Base-by-base conservation (phyloP, 148 eudicot species). In the Cornus suecica region DNA sequence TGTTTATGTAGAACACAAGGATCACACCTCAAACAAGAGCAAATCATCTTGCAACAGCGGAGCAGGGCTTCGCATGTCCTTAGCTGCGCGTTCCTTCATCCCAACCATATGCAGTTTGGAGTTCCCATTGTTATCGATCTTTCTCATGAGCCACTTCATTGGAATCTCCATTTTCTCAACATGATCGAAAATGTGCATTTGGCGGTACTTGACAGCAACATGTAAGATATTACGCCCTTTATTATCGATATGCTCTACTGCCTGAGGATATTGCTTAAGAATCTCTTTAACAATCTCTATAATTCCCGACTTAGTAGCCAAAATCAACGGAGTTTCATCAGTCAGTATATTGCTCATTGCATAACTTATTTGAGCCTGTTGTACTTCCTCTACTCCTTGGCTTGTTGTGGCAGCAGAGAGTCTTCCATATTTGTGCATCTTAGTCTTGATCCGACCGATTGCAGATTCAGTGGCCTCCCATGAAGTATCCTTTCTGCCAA, bases 1-100 rank as follows among this genome's bases (percentile, higher is more conserved):
- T n/a, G 16, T 6, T 10, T 26, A 9, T 34, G 7, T n/a, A 10
- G 27, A 34, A 23, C 23, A 0, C 2, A 10, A 41, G 20, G 31
- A 68, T 26, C n/a, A 16, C 58, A 69, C 72, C 72, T 69, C 31
- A 69, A 69, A 45, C 56, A 69, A 69, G 58, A 69, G 72, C 72
- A 69, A 24, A n/a, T 45, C 58, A 22, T 69, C 72, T 24, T 16
- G 72, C 31, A 69, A 69, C 13, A 26, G 42, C 31, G 45, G 58
- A 45, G 72, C 58, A 69, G 72, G 72, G 58, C 72, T 69, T 69
- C 72, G 56, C 30, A 69, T 41, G 42, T 69, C 72, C 37, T 68
- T 20, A 23, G 28, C 34, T 11, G 68, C 45, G 32, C 22, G 25
- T 16, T 22, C 45, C 69, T 66, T 66, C 7, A 18, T 20, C 69